A percentile compares a stretch with the other conserved stretches of the same genome.
Evolutionary conservation across 495 filamentous ascomycete genomes (phyloP).

Genomic region (Lepidopterella palustris): DNA sequence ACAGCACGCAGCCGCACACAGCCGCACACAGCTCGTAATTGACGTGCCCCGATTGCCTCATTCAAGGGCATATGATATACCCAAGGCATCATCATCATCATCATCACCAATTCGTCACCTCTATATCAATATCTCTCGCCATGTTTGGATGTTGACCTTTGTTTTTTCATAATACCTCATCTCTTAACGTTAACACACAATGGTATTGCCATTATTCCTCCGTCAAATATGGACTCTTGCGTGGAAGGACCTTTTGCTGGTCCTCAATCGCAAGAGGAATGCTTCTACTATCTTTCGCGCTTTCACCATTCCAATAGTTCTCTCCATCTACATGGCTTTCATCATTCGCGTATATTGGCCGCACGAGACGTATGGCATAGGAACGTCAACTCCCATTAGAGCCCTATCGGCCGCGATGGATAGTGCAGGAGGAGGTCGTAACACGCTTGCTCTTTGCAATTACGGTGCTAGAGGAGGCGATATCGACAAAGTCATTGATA

Average conservation of each 20-base stretch:
- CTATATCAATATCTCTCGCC: background rate
- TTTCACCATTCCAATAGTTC: slow-evolving; percentile 16
- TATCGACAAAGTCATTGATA: slow-evolving; percentile 60
- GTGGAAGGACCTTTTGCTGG: slow-evolving; percentile 20
- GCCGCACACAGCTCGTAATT: too few relatives aligned
- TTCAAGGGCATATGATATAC: too few relatives aligned
- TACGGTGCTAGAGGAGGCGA: slow-evolving; percentile 58
- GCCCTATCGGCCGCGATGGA: slow-evolving; percentile 51
- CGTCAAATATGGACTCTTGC: slow-evolving; percentile 20
- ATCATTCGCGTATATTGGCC: slow-evolving; percentile 25
- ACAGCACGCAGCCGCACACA: background rate
- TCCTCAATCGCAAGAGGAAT: slow-evolving; percentile 15
- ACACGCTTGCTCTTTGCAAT: slow-evolving; percentile 64
- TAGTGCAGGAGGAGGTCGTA: slow-evolving; percentile 36
- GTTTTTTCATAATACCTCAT: background rate
- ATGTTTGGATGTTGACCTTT: background rate
- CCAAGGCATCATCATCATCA: too few relatives aligned
- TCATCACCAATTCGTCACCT: background rate
- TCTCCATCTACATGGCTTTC: slow-evolving; percentile 20
- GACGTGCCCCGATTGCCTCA: too few relatives aligned
- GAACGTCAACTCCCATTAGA: slow-evolving; percentile 46
- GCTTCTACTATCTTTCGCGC: slow-evolving; percentile 17
- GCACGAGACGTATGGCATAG: slow-evolving; percentile 53
- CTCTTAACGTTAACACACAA: background rate
- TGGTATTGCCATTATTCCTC: slow-evolving; percentile 9